Conservation (phyloP, 208 protist genomes). For the Vickermania spadyakhi region DNA sequence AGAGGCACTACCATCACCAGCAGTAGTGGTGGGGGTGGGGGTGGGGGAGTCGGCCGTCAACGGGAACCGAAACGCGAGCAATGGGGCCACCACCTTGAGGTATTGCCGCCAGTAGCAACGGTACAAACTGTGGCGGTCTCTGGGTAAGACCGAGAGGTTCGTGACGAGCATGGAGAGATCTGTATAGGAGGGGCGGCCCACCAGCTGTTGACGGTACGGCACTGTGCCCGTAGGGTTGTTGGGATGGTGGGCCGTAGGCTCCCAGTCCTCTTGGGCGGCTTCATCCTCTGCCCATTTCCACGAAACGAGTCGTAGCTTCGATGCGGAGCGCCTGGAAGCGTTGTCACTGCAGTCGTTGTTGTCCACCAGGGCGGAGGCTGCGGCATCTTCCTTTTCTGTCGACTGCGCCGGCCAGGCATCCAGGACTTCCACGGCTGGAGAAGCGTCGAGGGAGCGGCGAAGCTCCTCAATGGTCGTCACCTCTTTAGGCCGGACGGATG, state of each 20-base stretch:
- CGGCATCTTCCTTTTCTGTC: not conserved
- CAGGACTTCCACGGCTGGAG: conserved; percentile 22
- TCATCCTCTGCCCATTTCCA: not conserved
- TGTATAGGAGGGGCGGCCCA: conserved; percentile 22
- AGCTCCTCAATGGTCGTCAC: conserved; percentile 17
- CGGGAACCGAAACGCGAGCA: conserved; percentile 7
- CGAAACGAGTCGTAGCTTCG: not conserved
- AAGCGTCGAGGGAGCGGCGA: conserved; percentile 13
- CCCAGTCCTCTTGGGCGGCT: not conserved
- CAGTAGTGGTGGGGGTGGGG: not conserved
- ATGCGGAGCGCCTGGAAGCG: too few relatives aligned
- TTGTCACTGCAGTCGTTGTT: too few relatives aligned
- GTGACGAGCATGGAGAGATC: conserved; percentile 42
- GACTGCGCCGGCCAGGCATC: conserved; percentile 3
- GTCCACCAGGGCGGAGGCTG: not conserved
- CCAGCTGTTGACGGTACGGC: not conserved
- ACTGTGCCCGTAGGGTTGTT: not conserved
- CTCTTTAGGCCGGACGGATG: conserved; percentile 21
- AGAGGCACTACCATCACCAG: too few relatives aligned
- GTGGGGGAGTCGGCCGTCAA: not conserved
- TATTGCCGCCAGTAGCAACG: conserved; percentile 47
- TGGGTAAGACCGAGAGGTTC: conserved; percentile 50
- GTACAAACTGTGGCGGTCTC: conserved; percentile 28
- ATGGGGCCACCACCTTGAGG: conserved; percentile 29
- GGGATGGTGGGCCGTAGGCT: not conserved